Evolutionary conservation across 164 flowering plant species (phyloP).

Genomic region (Chimonanthus salicifolius): DNA sequence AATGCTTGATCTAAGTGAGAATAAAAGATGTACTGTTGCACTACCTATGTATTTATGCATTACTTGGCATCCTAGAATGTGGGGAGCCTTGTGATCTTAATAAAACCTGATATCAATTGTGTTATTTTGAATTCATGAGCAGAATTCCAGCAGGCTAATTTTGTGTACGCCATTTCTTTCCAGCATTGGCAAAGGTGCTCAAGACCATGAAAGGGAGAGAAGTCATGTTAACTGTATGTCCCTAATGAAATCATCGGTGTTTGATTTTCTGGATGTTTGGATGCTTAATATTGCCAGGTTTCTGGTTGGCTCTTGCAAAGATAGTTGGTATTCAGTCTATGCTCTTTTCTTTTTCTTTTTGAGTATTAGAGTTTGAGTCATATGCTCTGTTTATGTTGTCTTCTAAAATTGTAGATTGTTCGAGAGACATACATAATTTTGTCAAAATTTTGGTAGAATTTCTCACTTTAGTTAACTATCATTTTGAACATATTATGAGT

Average conservation of each 20-base stretch:
- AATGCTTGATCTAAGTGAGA: not conserved
- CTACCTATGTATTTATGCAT: not conserved
- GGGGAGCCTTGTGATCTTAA: too few relatives aligned
- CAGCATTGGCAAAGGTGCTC: constrained; percentile 48
- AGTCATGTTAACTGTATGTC: constrained; percentile 47
- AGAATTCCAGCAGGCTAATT: constrained; percentile 3
- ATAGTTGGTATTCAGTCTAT: not conserved
- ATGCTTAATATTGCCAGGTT: not conserved
- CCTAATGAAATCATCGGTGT: too few relatives aligned
- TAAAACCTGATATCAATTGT: not conserved
- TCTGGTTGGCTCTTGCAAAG: not conserved
- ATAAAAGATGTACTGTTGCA: not conserved
- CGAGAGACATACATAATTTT: too few relatives aligned
- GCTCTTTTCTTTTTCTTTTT: not conserved
- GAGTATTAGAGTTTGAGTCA: not conserved
- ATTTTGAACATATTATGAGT: too few relatives aligned
- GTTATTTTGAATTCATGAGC: not conserved
- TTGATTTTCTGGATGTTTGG: not conserved
- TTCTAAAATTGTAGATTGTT: not conserved
- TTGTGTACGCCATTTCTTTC: constrained; percentile 56
- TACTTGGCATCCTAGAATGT: not conserved
- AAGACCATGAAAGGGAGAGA: constrained; percentile 64
- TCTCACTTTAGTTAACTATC: too few relatives aligned
- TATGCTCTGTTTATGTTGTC: not conserved
- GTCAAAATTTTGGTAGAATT: too few relatives aligned